Percentiles rank a stretch among this genome's conserved stretches.
These are phyloP conservation scores for Digitaria exilis DNA, from an alignment of 202 grass and related monocot genomes.

Conservation along the genomic window DNA sequence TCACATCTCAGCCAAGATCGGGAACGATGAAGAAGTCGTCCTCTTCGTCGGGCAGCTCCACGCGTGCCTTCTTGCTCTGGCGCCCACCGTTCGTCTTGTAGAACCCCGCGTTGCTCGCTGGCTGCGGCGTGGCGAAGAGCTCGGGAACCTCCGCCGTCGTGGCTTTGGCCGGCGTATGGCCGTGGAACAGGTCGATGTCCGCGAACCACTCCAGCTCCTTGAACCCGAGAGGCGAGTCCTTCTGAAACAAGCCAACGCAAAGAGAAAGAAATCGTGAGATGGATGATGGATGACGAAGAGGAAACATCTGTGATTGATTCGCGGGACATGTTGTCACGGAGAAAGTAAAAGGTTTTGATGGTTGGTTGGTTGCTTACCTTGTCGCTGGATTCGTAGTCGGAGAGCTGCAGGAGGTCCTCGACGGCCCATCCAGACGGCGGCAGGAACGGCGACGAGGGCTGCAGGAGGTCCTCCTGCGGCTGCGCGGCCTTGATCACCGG, in stretches of 20 bases:
- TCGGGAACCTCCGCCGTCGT: constrained; percentile 69
- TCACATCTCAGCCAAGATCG: constrained; percentile 69
- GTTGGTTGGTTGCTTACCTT: constrained; percentile 50
- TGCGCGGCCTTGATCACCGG: background rate
- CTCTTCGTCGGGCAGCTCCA: constrained; percentile 67
- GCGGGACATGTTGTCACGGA: background rate
- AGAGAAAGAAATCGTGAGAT: background rate
- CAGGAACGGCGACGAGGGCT: constrained; percentile 53
- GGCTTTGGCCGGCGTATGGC: constrained; percentile 39
- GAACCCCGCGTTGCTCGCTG: constrained; percentile 34
- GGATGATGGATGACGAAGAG: background rate
- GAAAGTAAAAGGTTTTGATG: background rate
- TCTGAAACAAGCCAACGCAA: constrained; percentile 46
- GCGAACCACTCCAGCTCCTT: constrained; percentile 82
- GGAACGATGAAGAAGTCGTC: constrained; percentile 84
- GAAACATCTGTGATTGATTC: no score
- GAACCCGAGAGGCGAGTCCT: constrained; percentile 62
- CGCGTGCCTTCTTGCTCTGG: constrained; percentile 62
- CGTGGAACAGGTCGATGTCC: constrained; percentile 82
- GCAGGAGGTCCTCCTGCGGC: constrained; percentile 55
- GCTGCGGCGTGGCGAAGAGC: constrained; percentile 47
- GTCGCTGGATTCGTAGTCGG: constrained; percentile 74
- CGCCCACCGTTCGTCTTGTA: constrained; percentile 43
- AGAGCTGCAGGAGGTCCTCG: constrained; percentile 84
- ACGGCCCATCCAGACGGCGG: constrained; percentile 66